Evolutionary conservation across 495 filamentous ascomycete genomes (phyloP).

Genomic region (Xylaria flabelliformis): DNA sequence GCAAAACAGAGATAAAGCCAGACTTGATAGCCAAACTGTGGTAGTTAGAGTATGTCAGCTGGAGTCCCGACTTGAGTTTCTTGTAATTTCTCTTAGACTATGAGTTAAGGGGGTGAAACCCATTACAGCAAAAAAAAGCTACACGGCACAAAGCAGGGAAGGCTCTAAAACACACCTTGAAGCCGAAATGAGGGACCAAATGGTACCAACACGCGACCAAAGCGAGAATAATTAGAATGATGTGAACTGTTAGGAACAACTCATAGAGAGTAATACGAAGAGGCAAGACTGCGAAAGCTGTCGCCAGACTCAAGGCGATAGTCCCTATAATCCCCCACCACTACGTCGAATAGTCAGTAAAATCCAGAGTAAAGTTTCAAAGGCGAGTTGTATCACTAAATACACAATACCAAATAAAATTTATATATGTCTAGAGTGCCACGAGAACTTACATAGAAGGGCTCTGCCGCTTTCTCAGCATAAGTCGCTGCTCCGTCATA

Average conservation of each 20-base stretch:
- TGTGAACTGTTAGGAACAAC: constrained; percentile 49
- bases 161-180: constrained; percentile 7
- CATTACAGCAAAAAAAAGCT: background rate
- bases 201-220: constrained; percentile 55
- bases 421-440: background rate
- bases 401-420: background rate
- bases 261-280: constrained; percentile 48
- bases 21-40: constrained; percentile 45
- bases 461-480: constrained; percentile 18
- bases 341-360: constrained; percentile 31
- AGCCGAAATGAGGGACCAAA: constrained; percentile 32
- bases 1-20: constrained; percentile 54
- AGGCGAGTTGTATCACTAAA: background rate
- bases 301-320: constrained; percentile 28
- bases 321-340: constrained; percentile 51
- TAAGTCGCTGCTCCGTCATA: constrained; percentile 18
- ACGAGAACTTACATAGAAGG: constrained; percentile 20
- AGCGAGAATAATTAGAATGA: constrained; percentile 45
- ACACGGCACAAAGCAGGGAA: background rate
- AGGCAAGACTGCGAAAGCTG: constrained; percentile 31
- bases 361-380: background rate
- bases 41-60: background rate
- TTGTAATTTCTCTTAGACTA: background rate
- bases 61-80: background rate
- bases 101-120: background rate